These are phyloP conservation scores for Gilbertella persicaria DNA, from an alignment of 371 early-diverging fungal species.

Conservation along the genomic window DNA sequence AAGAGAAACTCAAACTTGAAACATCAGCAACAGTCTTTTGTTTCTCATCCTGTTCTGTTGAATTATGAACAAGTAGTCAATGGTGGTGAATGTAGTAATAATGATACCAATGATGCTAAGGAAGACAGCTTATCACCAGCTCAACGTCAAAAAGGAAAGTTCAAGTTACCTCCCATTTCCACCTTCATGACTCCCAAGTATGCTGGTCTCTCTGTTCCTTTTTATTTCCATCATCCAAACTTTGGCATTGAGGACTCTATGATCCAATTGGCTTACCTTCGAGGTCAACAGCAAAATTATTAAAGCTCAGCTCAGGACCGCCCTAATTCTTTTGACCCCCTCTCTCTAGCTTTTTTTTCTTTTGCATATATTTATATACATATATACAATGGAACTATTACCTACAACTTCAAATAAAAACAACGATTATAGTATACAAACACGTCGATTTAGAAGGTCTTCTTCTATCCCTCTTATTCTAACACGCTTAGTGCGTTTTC, in stretches of 20 bases:
- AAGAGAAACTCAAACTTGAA: too few species aligned
- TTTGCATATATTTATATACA: not conserved
- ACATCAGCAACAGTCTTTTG: too few species aligned
- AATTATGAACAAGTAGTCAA: too few species aligned
- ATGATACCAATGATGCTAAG: not conserved
- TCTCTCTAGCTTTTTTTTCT: not conserved
- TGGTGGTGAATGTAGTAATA: not conserved
- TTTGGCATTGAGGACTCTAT: conserved; percentile 34
- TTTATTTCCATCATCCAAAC: conserved; percentile 29
- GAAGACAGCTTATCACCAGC: not conserved
- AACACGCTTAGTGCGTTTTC: conserved; percentile 67
- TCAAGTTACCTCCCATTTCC: conserved; percentile 18
- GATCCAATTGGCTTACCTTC: conserved; percentile 6
- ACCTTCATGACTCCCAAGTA: conserved; percentile 6
- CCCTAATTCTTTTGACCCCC: not conserved
- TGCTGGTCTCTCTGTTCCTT: conserved; percentile 20
- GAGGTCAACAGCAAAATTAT: conserved; percentile 1
- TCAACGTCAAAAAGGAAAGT: not conserved
- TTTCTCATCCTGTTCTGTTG: too few species aligned
- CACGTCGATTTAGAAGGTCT: conserved; percentile 9
- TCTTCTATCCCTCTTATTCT: conserved; percentile 28
- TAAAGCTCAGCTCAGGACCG: conserved; percentile 5
- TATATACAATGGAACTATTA: conserved; percentile 10
- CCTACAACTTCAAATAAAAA: conserved; percentile 7
- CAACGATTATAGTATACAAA: not conserved